A percentile compares a stretch with the other conserved stretches of the same genome.
Evolutionary conservation across 2,329 filamentous ascomycete genomes (phyloP).

Genomic region (Zasmidium angulare): DNA sequence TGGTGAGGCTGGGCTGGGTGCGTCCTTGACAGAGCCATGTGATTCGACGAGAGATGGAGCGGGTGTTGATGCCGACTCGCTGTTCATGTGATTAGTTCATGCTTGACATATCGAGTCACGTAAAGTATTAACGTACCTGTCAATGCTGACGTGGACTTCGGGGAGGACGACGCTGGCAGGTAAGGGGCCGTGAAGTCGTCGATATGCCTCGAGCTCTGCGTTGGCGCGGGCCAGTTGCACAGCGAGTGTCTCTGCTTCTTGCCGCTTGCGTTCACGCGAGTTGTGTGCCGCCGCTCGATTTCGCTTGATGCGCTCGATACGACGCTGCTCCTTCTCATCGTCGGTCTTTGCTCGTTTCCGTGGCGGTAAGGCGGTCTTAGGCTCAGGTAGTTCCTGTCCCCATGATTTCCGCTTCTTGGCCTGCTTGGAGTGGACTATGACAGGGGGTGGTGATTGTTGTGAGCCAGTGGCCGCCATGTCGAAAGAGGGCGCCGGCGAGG

Average conservation of each 20-base stretch:
- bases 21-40: conserved; percentile 27
- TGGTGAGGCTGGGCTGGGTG: conserved; percentile 28
- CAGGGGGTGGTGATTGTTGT: conserved; percentile 26
- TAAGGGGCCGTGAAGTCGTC: conserved; percentile 31
- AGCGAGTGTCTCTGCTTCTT: conserved; percentile 82
- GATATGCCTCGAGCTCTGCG: conserved; percentile 34
- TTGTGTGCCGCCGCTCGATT: conserved; percentile 96
- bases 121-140: too few species aligned
- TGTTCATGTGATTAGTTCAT: neutral
- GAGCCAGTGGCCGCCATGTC: conserved; percentile 10
- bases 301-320: conserved; percentile 93
- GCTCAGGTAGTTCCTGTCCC: conserved; percentile 94
- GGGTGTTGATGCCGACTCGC: conserved; percentile 10
- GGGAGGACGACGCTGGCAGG: conserved; percentile 33
- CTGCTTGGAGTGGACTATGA: conserved; percentile 33
- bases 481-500: conserved; percentile 20
- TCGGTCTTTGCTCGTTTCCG: conserved; percentile 98
- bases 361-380: conserved; percentile 93
- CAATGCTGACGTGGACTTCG: conserved; percentile 32
- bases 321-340: conserved; percentile 96
- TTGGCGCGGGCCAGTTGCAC: conserved; percentile 36
- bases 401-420: conserved; percentile 74
- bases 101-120: neutral
- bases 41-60: conserved; percentile 31
- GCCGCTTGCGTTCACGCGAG: conserved; percentile 88